A percentile compares a stretch with the other conserved stretches of the same genome.
Conservation (phyloP, 225 moss, liverwort and hornwort species). For the Takakia lepidozioides region DNA sequence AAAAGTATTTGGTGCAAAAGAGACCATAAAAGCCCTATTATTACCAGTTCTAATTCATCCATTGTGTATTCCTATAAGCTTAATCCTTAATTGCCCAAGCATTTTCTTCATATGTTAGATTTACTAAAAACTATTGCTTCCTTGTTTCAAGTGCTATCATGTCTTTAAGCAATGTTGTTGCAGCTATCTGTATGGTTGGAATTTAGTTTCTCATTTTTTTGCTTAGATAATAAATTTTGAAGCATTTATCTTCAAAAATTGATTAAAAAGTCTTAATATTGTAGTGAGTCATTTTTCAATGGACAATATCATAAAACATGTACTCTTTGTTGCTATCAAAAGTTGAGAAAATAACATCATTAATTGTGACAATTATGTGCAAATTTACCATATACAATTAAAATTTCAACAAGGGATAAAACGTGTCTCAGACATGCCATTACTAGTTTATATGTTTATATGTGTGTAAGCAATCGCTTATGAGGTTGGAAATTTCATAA, state of each 20-base stretch:
- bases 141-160: slow-evolving; percentile 1
- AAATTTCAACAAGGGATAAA: slow-evolving; percentile 1
- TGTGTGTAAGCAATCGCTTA: neutral
- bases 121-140: neutral
- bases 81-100: neutral
- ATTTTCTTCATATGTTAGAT: neutral
- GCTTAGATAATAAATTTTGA: slow-evolving; percentile 1
- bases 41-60: no score
- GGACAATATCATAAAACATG: neutral
- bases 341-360: slow-evolving; percentile 2
- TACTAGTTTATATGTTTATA: neutral
- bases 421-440: neutral
- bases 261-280: neutral
- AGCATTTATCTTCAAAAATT: neutral
- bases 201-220: slow-evolving; percentile 1
- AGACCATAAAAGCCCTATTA: no score
- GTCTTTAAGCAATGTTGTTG: slow-evolving; percentile 3
- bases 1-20: no score
- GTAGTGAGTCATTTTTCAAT: neutral
- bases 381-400: neutral
- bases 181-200: slow-evolving; percentile 3
- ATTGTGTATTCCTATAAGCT: no score
- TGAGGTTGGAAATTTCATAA: slow-evolving; percentile 1
- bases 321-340: neutral
- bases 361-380: neutral